phyloP scores from a whole-genome alignment of 73 alveolate genomes.

The Stentor coeruleus region DNA sequence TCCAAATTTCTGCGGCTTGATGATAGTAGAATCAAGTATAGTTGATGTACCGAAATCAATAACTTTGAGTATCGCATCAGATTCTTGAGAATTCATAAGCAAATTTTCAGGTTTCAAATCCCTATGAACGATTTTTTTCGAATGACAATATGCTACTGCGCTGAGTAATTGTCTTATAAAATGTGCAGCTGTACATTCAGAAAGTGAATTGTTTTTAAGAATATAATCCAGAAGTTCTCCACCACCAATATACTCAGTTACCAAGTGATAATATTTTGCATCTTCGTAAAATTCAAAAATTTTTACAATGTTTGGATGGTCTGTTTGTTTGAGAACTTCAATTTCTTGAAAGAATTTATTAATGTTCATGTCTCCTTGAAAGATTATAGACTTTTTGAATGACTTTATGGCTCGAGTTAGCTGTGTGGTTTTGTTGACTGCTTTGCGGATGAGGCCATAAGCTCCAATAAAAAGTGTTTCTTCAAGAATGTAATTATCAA shows the following conservation, averaged over 20 bases:
- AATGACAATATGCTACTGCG: constrained; percentile 75
- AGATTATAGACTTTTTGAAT: background rate
- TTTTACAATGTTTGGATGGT: constrained; percentile 42
- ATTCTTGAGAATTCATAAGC: constrained; percentile 38
- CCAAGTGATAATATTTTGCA: constrained; percentile 31
- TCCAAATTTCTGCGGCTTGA: background rate
- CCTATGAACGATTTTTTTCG: constrained; percentile 60
- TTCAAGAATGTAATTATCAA: background rate
- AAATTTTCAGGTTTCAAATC: constrained; percentile 76
- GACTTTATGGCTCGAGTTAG: background rate
- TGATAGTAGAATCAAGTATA: too few relatives aligned
- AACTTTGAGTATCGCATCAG: constrained; percentile 25
- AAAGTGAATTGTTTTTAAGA: constrained; percentile 5
- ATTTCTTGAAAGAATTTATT: background rate
- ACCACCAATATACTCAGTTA: constrained; percentile 42
- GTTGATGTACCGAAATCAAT: constrained; percentile 53
- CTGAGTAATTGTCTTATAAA: constrained; percentile 48
- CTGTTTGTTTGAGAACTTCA: background rate
- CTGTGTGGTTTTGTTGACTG: background rate
- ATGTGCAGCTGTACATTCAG: constrained; percentile 42
- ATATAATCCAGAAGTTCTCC: constrained; percentile 42
- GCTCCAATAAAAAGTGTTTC: background rate
- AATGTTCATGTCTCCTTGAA: background rate
- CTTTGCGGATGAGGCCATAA: constrained; percentile 9
- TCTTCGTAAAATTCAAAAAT: constrained; percentile 38